phyloP scores from a whole-genome alignment of 2,329 filamentous ascomycete species.

The Aspergillus sojae region DNA sequence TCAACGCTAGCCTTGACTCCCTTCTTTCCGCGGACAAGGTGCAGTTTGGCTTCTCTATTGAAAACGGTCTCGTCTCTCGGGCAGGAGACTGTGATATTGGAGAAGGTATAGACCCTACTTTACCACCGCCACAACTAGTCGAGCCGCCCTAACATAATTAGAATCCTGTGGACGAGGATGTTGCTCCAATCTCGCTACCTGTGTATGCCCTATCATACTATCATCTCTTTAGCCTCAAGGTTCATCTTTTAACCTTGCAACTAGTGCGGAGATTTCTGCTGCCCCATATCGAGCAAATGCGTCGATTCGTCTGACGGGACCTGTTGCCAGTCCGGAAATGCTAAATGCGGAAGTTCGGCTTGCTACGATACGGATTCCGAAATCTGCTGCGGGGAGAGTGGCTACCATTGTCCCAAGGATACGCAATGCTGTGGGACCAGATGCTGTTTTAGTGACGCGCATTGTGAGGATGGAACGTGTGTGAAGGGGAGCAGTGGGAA shows the following conservation, averaged over 20 bases:
- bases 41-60: background rate
- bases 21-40: background rate
- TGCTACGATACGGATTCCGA: background rate
- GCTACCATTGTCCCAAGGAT: background rate
- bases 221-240: background rate
- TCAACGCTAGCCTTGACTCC: background rate
- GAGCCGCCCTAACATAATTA: background rate
- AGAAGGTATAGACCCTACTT: background rate
- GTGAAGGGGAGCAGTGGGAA: background rate
- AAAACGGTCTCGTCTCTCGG: background rate
- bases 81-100: background rate
- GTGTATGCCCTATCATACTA: background rate
- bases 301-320: background rate
- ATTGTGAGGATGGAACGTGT: background rate
- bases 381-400: background rate
- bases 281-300: background rate
- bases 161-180: background rate
- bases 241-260: background rate
- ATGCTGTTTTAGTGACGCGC: background rate
- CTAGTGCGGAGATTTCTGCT: background rate
- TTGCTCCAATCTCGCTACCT: background rate
- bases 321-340: background rate
- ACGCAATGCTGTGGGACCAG: background rate
- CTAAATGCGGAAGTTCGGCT: background rate
- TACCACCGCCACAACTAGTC: background rate